Conservation (phyloP, 331 rosid genomes). For the Cydonia oblonga region DNA sequence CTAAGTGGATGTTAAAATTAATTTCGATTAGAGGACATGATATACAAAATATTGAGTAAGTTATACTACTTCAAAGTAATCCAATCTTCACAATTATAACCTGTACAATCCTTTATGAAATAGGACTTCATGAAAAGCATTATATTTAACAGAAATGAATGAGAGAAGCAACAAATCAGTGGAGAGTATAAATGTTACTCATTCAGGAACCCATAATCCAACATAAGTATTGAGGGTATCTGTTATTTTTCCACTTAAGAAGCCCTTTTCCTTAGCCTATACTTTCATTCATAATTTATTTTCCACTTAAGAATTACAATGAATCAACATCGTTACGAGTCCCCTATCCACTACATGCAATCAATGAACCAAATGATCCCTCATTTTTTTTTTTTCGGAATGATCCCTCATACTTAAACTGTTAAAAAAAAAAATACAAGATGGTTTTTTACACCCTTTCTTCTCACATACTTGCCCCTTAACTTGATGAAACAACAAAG, state of each 20-base stretch:
- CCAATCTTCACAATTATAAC: not conserved
- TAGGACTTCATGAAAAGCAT: not conserved
- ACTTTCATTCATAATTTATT: not conserved
- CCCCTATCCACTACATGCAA: not conserved
- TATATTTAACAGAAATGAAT: not conserved
- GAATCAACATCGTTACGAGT: not conserved
- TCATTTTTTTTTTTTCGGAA: not conserved
- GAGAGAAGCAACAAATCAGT: not conserved
- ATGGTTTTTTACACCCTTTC: not conserved
- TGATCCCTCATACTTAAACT: not conserved
- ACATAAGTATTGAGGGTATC: not conserved
- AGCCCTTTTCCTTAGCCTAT: not conserved
- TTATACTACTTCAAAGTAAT: not conserved
- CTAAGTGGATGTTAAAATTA: conserved; percentile 23
- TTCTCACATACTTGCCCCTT: not conserved
- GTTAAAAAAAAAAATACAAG: not conserved
- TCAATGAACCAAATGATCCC: not conserved
- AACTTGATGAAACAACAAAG: not conserved
- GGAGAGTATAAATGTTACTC: not conserved
- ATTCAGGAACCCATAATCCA: not conserved
- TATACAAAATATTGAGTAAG: not conserved
- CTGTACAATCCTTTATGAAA: not conserved
- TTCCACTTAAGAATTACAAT: not conserved
- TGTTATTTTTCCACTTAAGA: not conserved
- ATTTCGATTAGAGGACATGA: not conserved